Percentiles rank a stretch among this genome's conserved stretches.
Conservation (phyloP, 73 alveolate genomes). For the Diophrys sp. region DNA sequence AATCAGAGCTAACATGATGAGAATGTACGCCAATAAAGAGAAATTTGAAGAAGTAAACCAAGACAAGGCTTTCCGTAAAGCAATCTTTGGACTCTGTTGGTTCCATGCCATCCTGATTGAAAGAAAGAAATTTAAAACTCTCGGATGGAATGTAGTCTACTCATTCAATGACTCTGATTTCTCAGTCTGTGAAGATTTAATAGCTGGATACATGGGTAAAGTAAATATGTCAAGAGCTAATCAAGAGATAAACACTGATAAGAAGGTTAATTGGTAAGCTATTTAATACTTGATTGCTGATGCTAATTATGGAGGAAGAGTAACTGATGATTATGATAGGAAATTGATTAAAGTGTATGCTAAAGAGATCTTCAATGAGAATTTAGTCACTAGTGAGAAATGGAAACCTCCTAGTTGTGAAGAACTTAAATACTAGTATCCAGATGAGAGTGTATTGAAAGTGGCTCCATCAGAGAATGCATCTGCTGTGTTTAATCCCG, state of each 20-base stretch:
- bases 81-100: conserved; percentile 92
- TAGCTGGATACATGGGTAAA: conserved; percentile 95
- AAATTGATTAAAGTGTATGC: conserved; percentile 80
- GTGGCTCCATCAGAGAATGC: conserved; percentile 41
- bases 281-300: conserved; percentile 97
- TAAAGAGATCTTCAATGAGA: conserved; percentile 57
- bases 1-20: conserved; percentile 98
- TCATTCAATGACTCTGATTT: conserved; percentile 99
- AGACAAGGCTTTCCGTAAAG: conserved; percentile 53
- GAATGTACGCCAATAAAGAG: conserved; percentile 95
- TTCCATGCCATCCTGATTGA: conserved; percentile 95
- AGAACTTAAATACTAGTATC: conserved; percentile 49
- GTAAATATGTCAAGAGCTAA: conserved; percentile 73
- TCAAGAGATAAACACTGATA: conserved; percentile 43
- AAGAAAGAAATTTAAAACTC: conserved; percentile 97
- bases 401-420: conserved; percentile 66
- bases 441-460: conserved; percentile 54
- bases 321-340: conserved; percentile 97
- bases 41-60: conserved; percentile 64
- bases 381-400: conserved; percentile 37
- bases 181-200: conserved; percentile 97
- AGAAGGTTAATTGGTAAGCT: conserved; percentile 97
- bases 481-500: conserved; percentile 46
- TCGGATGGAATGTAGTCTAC: conserved; percentile 99
- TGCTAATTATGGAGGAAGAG: conserved; percentile 99